phyloP scores from a whole-genome alignment of 805 yeast species.

The Lipomyces lipofer region DNA sequence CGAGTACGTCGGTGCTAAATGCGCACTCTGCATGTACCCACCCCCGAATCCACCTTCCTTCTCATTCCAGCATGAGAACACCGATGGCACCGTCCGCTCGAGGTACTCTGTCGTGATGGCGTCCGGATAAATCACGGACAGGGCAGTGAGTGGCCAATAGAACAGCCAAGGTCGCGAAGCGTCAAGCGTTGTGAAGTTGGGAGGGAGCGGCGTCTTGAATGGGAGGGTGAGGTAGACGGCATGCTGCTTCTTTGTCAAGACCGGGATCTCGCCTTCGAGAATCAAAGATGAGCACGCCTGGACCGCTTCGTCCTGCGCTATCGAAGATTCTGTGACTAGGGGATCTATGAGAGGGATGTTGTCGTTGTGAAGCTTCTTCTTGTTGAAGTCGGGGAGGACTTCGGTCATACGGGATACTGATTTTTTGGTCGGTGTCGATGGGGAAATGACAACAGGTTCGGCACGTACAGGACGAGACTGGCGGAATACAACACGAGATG shows the following conservation, averaged over 20 bases:
- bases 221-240: constrained; percentile 8
- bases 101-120: constrained; percentile 27
- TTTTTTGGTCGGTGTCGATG: too few relatives aligned
- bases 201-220: constrained; percentile 46
- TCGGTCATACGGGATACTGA: too few relatives aligned
- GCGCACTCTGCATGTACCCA: constrained; percentile 78
- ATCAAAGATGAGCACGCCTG: constrained; percentile 11
- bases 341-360: constrained; percentile 9
- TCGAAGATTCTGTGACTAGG: constrained; percentile 24
- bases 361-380: constrained; percentile 15
- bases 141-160: constrained; percentile 75
- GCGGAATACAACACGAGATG: too few relatives aligned
- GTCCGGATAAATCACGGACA: constrained; percentile 46
- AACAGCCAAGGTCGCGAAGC: constrained; percentile 92
- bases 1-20: constrained; percentile 83
- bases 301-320: constrained; percentile 19
- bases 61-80: constrained; percentile 38
- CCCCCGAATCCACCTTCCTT: constrained; percentile 78
- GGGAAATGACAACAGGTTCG: too few relatives aligned
- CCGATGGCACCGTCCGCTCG: constrained; percentile 35
- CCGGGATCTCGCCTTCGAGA: constrained; percentile 12
- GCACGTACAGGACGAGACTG: too few relatives aligned
- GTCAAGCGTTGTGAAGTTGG: constrained; percentile 58
- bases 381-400: too few relatives aligned
- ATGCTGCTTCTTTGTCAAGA: constrained; percentile 10